Base-by-base conservation (phyloP, 225 moss, liverwort and hornwort species). In the Physcomitrium patens region DNA sequence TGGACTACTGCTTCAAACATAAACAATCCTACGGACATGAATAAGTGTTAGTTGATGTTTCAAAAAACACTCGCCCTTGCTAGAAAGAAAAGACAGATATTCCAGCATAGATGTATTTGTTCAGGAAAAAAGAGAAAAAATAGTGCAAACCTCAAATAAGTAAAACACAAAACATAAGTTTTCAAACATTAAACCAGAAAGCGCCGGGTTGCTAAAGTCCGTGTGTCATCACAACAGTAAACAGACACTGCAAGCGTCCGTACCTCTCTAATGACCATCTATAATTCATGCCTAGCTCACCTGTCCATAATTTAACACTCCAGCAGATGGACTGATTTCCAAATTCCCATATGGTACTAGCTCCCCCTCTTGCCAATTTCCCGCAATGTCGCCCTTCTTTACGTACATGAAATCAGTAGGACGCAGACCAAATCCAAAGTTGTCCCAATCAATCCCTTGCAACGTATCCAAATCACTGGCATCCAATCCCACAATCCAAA, bases 271-370 rank as follows among this genome's bases (percentile, higher is more conserved):
- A 37, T 37, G 31, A 37, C 7, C 31, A 4, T 37, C 7, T 37
- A 3, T 37, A 37, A 37, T 57, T 62, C 43, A 64, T 68, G 24
- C 43, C 8, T 44, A 64, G 74, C 75, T 74, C 65, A 99, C 97
- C 91, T 99, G 97, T 78, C 97, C 97, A 87, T 99, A 99, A 84
- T 99, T 99, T 14, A 99, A 71, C 41, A 99, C 95, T 51, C 86
- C 93, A 80, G 97, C 97, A 72, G 89, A 82, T 55, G 97, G 97
- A 78, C 78, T 99, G 41, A 99, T 24, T 84, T 91, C 89, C 77
- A 99, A 62, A 63, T 99, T 99, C 37, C 97, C 97, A 64, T 75
- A 99, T 10, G 91, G 95, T 58, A 76, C 90, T 49, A 99, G 72
- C 81, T 90, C 90, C 63, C 97, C 95, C 69, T 86, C 80, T 41